Evolutionary conservation across 2,329 filamentous ascomycete species (phyloP).

Genomic region (Myriosclerotinia curreyana): DNA sequence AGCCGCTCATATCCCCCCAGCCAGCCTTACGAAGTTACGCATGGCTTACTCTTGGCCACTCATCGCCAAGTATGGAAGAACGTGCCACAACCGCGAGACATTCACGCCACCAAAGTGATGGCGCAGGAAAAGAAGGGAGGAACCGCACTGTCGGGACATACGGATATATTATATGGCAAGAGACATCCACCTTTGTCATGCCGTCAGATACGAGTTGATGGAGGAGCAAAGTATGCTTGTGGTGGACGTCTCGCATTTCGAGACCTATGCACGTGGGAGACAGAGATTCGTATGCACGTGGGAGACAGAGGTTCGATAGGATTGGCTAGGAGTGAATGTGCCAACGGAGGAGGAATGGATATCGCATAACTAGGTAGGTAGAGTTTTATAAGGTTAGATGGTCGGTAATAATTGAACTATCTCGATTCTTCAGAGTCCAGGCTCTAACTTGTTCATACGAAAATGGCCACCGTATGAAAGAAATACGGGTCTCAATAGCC

Average conservation of each 20-base stretch:
- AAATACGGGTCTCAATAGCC: background rate
- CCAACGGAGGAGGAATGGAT: background rate
- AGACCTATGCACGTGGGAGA: constrained; percentile 3
- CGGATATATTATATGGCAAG: background rate
- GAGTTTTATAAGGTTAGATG: background rate
- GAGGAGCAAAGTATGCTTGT: background rate
- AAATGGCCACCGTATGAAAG: background rate
- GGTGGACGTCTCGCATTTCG: constrained; percentile 2
- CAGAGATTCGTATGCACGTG: constrained; percentile 6
- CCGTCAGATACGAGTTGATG: background rate
- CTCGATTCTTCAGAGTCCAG: background rate
- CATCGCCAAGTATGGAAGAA: constrained; percentile 23
- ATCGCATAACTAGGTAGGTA: background rate
- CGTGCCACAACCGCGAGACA: constrained; percentile 12
- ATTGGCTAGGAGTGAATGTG: background rate
- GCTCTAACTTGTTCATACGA: background rate
- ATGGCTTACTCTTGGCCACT: constrained; percentile 17
- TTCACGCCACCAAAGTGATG: constrained; percentile 6
- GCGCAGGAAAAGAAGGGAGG: background rate
- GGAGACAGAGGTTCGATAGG: background rate
- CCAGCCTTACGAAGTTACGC: background rate
- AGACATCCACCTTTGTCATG: background rate
- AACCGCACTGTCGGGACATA: constrained; percentile 2
- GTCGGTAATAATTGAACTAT: background rate
- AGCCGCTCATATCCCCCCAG: background rate